Evolutionary conservation across 345 rosid species (phyloP).

Genomic region (Pistacia atlantica): DNA sequence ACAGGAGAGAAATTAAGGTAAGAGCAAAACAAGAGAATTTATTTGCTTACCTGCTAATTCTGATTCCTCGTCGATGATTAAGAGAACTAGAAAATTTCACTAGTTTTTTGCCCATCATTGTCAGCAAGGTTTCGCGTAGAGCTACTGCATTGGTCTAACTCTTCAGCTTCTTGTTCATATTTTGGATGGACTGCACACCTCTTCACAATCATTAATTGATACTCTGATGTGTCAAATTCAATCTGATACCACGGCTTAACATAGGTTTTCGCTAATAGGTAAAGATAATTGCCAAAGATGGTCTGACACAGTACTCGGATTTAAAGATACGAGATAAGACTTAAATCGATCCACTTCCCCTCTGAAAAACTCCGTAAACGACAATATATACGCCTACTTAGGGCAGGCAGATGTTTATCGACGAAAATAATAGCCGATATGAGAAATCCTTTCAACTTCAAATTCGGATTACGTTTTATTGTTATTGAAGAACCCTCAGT

Average conservation of each 20-base stretch:
- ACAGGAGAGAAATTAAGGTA: too few species aligned
- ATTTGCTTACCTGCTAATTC: too few species aligned
- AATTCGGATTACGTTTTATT: conserved; percentile 16
- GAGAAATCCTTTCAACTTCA: conserved; percentile 24
- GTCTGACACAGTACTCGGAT: conserved; percentile 6
- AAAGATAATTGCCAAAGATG: conserved; percentile 22
- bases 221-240: neutral
- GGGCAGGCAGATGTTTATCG: neutral
- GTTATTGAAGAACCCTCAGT: conserved; percentile 20
- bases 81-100: neutral
- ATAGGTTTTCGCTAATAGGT: neutral
- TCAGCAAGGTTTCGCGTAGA: neutral
- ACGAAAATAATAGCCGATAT: conserved; percentile 2
- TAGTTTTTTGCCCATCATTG: neutral
- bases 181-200: neutral
- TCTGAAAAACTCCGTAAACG: too few species aligned
- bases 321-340: neutral
- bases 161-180: neutral
- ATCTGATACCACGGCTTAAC: conserved; percentile 2
- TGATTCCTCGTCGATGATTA: too few species aligned
- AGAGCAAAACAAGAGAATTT: too few species aligned
- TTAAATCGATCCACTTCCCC: neutral
- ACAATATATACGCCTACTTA: too few species aligned
- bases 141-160: neutral
- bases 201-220: neutral